A percentile compares a stretch with the other conserved stretches of the same genome.
Conservation (phyloP, 2,329 filamentous ascomycete genomes). For the Anthostomella pinea region DNA sequence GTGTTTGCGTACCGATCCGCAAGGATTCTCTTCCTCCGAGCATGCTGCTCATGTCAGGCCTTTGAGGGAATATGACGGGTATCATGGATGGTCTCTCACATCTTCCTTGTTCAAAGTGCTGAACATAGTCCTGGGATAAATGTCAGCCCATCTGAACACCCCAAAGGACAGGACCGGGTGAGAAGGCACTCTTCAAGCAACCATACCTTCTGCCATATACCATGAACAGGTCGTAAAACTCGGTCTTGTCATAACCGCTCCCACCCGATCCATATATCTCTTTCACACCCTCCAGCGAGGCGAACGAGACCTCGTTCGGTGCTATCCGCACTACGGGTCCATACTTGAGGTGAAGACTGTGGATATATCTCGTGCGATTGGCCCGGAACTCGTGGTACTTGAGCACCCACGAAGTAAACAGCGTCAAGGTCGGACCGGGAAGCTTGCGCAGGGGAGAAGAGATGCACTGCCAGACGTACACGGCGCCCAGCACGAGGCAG, state of each 20-base stretch:
- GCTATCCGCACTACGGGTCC: conserved; percentile 57
- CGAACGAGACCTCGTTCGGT: conserved; percentile 59
- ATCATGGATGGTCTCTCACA: conserved; percentile 35
- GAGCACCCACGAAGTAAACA: conserved; percentile 48
- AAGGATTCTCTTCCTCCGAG: conserved; percentile 59
- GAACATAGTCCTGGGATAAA: conserved; percentile 61
- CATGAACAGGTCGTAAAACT: conserved; percentile 61
- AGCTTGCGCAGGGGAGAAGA: conserved; percentile 39
- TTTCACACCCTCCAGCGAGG: conserved; percentile 53
- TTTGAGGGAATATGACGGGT: neutral
- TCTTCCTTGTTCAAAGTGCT: conserved; percentile 53
- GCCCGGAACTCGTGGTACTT: conserved; percentile 57
- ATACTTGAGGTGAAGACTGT: conserved; percentile 52
- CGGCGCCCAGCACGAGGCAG: conserved; percentile 11
- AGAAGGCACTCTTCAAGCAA: neutral
- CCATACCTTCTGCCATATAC: conserved; percentile 55
- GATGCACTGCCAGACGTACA: conserved; percentile 28
- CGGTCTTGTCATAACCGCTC: conserved; percentile 63
- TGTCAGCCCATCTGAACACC: neutral
- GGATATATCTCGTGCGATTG: conserved; percentile 52
- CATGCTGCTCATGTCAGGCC: conserved; percentile 46
- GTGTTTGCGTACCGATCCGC: conserved; percentile 68
- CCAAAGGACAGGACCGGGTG: neutral
- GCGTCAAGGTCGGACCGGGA: conserved; percentile 48
- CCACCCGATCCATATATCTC: conserved; percentile 62